These are phyloP conservation scores for Metarhizium sp. DNA, from an alignment of 2,329 filamentous ascomycete genomes.

Conservation along the genomic window DNA sequence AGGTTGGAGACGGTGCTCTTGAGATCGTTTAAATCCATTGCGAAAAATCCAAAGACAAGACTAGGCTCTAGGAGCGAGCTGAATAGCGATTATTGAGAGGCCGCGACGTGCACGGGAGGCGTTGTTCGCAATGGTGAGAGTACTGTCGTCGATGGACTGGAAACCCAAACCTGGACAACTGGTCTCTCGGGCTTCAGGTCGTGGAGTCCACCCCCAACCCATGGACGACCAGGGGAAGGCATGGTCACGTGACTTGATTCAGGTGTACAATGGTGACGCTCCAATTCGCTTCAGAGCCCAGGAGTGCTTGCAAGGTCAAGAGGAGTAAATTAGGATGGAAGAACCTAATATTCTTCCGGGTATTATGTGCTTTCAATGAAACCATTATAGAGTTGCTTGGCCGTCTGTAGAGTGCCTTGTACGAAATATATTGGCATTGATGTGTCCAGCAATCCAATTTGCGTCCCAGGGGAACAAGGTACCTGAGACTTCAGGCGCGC, in stretches of 20 bases:
- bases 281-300: no score
- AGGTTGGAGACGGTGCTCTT: slow-evolving; percentile 85
- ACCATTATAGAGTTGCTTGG: background rate
- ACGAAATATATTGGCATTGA: no score
- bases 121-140: background rate
- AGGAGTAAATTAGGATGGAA: no score
- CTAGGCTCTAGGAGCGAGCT: background rate
- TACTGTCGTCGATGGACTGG: background rate
- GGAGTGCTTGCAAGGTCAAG: no score
- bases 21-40: slow-evolving; percentile 78
- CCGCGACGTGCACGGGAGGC: background rate
- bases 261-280: no score
- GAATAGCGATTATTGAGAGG: background rate
- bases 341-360: no score
- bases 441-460: no score
- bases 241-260: slow-evolving; percentile 2
- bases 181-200: background rate
- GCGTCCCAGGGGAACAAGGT: background rate
- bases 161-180: background rate
- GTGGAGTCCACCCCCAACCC: background rate
- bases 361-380: no score
- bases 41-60: slow-evolving; percentile 14
- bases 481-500: slow-evolving; percentile 27
- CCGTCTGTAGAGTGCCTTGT: no score
- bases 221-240: background rate